phyloP scores from a whole-genome alignment of 1,284 basidiomycete species.

The Leccinum griseonigrum region DNA sequence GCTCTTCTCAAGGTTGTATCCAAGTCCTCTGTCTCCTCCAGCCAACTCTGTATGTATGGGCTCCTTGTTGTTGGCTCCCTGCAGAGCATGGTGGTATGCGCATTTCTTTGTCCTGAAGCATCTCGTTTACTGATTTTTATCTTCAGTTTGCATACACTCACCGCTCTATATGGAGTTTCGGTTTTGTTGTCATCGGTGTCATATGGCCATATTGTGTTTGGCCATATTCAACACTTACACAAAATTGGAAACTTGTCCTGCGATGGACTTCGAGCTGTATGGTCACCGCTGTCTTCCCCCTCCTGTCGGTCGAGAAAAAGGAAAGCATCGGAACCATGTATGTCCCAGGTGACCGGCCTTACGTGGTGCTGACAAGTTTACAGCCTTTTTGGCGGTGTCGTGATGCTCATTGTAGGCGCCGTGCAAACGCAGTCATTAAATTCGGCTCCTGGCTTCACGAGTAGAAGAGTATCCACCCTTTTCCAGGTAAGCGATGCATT shows the following conservation, averaged over 20 bases:
- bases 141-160: conserved; percentile 65
- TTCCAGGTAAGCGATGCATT: conserved; percentile 39
- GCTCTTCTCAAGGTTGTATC: conserved; percentile 22
- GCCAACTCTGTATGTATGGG: conserved; percentile 24
- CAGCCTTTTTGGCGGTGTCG: conserved; percentile 31
- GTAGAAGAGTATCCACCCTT: conserved; percentile 7
- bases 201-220: conserved; percentile 64
- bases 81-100: conserved; percentile 72
- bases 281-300: conserved; percentile 63
- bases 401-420: conserved; percentile 27
- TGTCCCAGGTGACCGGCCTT: conserved; percentile 22
- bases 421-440: conserved; percentile 10
- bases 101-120: not conserved
- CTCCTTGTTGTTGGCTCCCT: conserved; percentile 44
- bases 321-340: conserved; percentile 66
- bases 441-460: not conserved
- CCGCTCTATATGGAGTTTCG: conserved; percentile 70
- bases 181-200: conserved; percentile 63
- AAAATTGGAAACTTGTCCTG: conserved; percentile 32
- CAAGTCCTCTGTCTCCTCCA: conserved; percentile 23
- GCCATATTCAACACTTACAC: conserved; percentile 34
- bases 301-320: conserved; percentile 71
- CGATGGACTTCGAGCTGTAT: conserved; percentile 58
- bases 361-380: conserved; percentile 14
- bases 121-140: conserved; percentile 18